Evolutionary conservation across 805 yeast species (phyloP), one percentile per base, ranked within the genome.

Genomic region (Yarrowia bubula): DNA sequence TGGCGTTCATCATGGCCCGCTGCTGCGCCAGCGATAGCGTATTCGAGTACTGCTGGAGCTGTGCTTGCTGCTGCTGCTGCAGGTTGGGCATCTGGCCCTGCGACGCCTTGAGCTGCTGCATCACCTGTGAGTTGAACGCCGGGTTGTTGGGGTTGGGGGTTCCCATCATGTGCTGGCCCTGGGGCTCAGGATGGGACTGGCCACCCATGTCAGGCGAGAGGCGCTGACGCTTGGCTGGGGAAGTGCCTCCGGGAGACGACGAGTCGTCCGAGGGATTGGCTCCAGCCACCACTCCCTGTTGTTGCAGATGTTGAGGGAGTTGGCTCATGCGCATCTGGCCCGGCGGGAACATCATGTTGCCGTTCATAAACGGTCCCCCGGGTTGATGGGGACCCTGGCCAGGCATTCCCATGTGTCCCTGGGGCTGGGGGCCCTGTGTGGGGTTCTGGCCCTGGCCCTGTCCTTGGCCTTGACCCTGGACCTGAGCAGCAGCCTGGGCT

Each of bases 181-280:
- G 68, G 72, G 13, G 69, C 68, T 43, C 51, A 35, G 51, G 42
- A 14, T 58, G 50, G 15, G 47, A 15, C 38, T 58, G 44, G 18
- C 62, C 38, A 28, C 61, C 38, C 37, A 68, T 69, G 48, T 74
- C 77, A 2, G 77, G 77, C 17, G 75, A 71, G 17, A 74, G 75
- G 11, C 75, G 73, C 58, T 75, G 79, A 37, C 75, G 73, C 57
- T 75, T 74, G 17, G 76, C 71, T 1, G 75, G 77, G 38, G 76
- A 75, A 15, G 69, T 41, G 39, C 69, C 67, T 28, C 69, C 70
- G 46, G 70, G 71, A 57, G 71, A 67, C 14, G 72, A 73, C 15
- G 75, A 74, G 28, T 71, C 72, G 39, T 69, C 69, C 10, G 61
- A 41, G 14, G 68, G 74, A 15, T 66, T 65, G 58, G 61, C 69